Base-by-base conservation (phyloP, 805 yeast genomes). In the Saturnispora galanensis region DNA sequence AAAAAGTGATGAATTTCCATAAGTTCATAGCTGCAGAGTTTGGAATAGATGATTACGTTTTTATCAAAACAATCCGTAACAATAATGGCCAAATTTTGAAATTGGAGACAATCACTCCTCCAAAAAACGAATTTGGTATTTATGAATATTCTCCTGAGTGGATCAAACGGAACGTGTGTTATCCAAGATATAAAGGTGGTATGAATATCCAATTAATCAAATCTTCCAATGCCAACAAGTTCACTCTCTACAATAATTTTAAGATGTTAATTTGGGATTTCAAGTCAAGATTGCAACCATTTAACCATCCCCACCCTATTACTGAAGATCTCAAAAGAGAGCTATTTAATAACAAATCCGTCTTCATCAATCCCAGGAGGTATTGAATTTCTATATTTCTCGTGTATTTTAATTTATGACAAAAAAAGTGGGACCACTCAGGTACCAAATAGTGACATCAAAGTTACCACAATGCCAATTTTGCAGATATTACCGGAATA, bases 131-230 rank as follows among this genome's bases (percentile, higher is more conserved):
- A 12, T 17, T 37, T 38, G 47, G 48, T 33, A 45, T 51, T 13
- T 44, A 32, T 13, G 44, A 45, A 12, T 57, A 55, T 38, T 51
- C 56, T 2, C 48, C 63, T 26, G 67, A 60, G 41, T 64, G 67
- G 68, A 51, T 69, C 13, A 69, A 69, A 47, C 56, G 57, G 35
- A 54, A 59, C 38, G 58, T 69, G 35, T 69, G 73, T 35, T 66
- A 59, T 44, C 74, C 74, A 38, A 55, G 74, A 26, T 69, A 69
- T 48, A 69, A 69, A 46, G 58, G 69, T 39, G 66, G 64, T 29
- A 69, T 69, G 73, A 68, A 67, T 49, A 53, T 69, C 5, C 70
- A 65, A 45, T 37, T 66, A 11, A 16, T 65, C 2, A 38, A 31
- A 36, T 21, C 52, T 1, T n/a, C 29, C 6, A 30, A 32, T 16